Conservation (phyloP, 371 early-diverging fungal species). For the Syncephalastrum contaminatum region DNA sequence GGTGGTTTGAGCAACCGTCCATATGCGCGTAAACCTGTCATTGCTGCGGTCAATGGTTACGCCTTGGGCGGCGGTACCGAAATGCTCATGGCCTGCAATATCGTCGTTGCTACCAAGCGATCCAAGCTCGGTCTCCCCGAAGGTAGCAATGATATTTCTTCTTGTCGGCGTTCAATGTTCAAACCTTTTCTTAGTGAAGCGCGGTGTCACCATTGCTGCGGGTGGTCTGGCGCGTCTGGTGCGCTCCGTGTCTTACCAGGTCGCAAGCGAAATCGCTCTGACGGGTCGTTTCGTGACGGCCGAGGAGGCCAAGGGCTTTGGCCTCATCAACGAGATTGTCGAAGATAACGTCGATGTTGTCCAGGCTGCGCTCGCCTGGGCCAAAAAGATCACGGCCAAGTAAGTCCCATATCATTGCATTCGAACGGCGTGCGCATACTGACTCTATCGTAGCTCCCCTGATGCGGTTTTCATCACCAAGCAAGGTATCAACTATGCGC, state of each 20-base stretch:
- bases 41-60: slow-evolving; percentile 54
- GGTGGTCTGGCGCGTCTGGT: slow-evolving; percentile 48
- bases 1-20: slow-evolving; percentile 46
- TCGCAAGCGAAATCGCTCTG: slow-evolving; percentile 43
- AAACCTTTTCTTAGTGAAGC: slow-evolving; percentile 30
- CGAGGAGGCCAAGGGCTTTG: slow-evolving; percentile 41
- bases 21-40: slow-evolving; percentile 42
- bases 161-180: background rate
- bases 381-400: slow-evolving; percentile 40
- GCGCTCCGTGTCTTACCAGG: slow-evolving; percentile 42
- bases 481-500: slow-evolving; percentile 37
- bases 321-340: slow-evolving; percentile 47
- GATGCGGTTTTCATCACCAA: slow-evolving; percentile 48
- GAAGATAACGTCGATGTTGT: slow-evolving; percentile 33
- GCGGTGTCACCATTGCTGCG: slow-evolving; percentile 44
- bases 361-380: slow-evolving; percentile 33
- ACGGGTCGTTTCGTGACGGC: slow-evolving; percentile 49
- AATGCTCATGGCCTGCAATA: slow-evolving; percentile 41
- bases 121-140: slow-evolving; percentile 51
- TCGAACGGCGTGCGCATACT: background rate
- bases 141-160: slow-evolving; percentile 11
- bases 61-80: slow-evolving; percentile 54
- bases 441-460: slow-evolving; percentile 26
- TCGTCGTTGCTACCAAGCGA: slow-evolving; percentile 45
- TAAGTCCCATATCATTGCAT: slow-evolving; percentile 11